Evolutionary conservation across 2,329 filamentous ascomycete species (phyloP).

Genomic region (Leptographium lundbergii): DNA sequence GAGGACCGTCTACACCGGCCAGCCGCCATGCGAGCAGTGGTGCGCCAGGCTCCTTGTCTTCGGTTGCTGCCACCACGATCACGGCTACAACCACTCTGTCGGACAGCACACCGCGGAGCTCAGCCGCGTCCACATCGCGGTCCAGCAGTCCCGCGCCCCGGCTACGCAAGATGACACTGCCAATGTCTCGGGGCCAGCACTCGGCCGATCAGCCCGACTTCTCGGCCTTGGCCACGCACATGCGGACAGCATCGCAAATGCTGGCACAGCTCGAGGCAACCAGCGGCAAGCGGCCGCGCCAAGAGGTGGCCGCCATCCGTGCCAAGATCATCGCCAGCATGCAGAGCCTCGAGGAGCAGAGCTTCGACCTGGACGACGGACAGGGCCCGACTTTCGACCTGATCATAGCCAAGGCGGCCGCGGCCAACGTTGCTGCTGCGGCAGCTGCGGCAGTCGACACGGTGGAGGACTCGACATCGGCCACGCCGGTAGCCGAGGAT

Average conservation of each 20-base stretch:
- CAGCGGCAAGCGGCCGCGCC: conserved; percentile 64
- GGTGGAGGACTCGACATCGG: not conserved
- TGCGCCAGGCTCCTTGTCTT: conserved; percentile 26
- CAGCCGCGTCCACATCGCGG: conserved; percentile 53
- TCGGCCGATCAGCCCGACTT: conserved; percentile 64
- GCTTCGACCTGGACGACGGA: conserved; percentile 63
- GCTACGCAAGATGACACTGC: conserved; percentile 44
- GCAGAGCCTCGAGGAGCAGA: conserved; percentile 78
- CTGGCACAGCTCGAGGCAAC: conserved; percentile 71
- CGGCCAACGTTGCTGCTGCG: conserved; percentile 27
- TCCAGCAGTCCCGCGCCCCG: conserved; percentile 50
- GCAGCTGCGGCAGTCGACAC: not conserved
- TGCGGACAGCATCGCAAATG: conserved; percentile 82
- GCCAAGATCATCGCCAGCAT: conserved; percentile 83
- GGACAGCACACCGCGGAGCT: conserved; percentile 54
- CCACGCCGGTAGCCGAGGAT: conserved; percentile 1
- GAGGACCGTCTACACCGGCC: not conserved
- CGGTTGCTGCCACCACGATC: conserved; percentile 48
- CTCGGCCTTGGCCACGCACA: conserved; percentile 71
- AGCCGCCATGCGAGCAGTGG: conserved; percentile 5
- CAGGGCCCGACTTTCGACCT: conserved; percentile 65
- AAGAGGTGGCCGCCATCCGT: conserved; percentile 72
- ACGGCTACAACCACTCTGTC: conserved; percentile 53
- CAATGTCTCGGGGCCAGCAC: conserved; percentile 31
- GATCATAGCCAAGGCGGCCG: conserved; percentile 63